phyloP scores from a whole-genome alignment of 2,329 filamentous ascomycete species.

The Beauveria brongniartii region DNA sequence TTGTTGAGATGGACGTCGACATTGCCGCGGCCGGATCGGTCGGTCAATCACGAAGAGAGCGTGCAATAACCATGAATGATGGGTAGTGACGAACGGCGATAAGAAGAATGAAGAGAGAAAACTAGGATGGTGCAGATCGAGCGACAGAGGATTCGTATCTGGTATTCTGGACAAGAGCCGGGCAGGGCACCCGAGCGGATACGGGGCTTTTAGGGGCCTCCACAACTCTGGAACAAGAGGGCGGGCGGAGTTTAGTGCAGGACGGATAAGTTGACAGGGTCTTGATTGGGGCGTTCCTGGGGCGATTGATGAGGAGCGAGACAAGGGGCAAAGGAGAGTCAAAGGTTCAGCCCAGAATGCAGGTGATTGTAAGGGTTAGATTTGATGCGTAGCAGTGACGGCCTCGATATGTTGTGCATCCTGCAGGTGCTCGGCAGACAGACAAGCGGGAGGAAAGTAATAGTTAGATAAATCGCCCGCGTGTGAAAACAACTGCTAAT shows the following conservation, averaged over 20 bases:
- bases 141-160: neutral
- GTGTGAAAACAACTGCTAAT: neutral
- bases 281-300: neutral
- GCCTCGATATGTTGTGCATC: neutral
- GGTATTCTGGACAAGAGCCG: neutral
- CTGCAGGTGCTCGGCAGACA: neutral
- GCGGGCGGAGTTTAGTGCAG: slow-evolving; percentile 4
- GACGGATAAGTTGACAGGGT: neutral
- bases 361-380: neutral
- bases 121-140: neutral
- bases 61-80: neutral
- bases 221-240: slow-evolving; percentile 9
- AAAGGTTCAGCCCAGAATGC: neutral
- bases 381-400: neutral
- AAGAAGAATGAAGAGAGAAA: neutral
- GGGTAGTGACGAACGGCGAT: neutral
- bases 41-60: neutral
- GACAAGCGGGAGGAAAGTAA: no score
- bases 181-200: neutral
- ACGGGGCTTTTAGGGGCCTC: neutral
- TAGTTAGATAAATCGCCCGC: no score
- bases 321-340: neutral
- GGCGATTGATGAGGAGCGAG: neutral
- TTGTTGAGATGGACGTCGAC: neutral
- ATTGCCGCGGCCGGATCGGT: neutral